Percentiles rank a stretch among this genome's conserved stretches.
Conservation (phyloP, 495 filamentous ascomycete species). For the Aspergillus kassunensis region DNA sequence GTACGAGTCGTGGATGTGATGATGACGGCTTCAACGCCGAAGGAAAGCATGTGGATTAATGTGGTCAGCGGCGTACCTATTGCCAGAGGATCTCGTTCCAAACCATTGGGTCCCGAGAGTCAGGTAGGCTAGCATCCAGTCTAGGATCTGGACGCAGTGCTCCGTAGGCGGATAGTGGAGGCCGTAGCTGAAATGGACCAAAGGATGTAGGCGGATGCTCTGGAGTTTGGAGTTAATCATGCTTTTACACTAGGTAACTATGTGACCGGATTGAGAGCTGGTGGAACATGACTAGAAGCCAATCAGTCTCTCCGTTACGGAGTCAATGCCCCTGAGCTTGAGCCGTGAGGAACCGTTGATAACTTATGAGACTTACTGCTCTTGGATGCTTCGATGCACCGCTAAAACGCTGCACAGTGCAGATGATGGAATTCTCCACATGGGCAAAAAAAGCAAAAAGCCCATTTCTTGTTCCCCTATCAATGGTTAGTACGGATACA, state of each 20-base stretch:
- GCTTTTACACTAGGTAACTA: neutral
- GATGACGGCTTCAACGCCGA: conserved; percentile 8
- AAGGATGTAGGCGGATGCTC: conserved; percentile 2
- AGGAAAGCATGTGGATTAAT: conserved; percentile 8
- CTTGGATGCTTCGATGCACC: too few relatives aligned
- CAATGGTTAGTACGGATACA: neutral
- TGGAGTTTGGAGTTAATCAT: neutral
- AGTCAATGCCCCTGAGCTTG: neutral
- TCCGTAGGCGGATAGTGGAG: neutral
- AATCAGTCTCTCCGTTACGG: neutral
- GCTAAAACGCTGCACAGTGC: neutral
- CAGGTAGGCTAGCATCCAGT: conserved; percentile 8
- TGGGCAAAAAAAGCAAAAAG: conserved; percentile 7
- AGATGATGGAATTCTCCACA: conserved; percentile 6
- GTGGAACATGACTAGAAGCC: neutral
- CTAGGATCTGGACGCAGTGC: neutral
- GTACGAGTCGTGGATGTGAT: too few relatives aligned
- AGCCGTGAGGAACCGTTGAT: conserved; percentile 11
- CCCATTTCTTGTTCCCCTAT: neutral
- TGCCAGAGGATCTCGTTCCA: conserved; percentile 17
- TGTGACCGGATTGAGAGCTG: neutral
- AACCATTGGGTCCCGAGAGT: conserved; percentile 23
- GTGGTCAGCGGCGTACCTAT: conserved; percentile 17
- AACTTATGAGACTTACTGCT: too few relatives aligned
- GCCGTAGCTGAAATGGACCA: conserved; percentile 9